Evolutionary conservation across 2,329 filamentous ascomycete genomes (phyloP), one percentile per base, ranked within the genome.

Genomic region (Keithomyces neogunnii): DNA sequence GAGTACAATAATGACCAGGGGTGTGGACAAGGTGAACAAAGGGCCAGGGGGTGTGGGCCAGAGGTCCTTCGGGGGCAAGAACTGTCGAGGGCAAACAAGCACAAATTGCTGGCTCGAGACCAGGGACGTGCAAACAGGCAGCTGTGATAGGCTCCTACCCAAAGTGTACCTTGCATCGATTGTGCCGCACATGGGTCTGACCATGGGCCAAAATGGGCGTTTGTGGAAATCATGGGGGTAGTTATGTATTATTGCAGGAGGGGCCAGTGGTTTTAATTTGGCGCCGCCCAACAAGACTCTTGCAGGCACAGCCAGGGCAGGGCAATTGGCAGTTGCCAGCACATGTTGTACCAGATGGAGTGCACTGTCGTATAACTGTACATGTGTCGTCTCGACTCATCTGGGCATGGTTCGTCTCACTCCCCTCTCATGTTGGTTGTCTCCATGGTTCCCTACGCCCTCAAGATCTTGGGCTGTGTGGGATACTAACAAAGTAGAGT

Each of bases 91-190:
- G 19, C 19, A 19, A 19, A 38, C 19, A 38, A 38, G 19, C 36
- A 38, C 36, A 38, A 1, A 35, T 43, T 50, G 31, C 32, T 32
- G 45, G 19, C 48, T 29, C 28, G 32, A 39, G 38, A 29, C 38
- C 33, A 35, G 11, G 33, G 33, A 35, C 33, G 33, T 11, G 26
- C 36, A 48, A 38, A 40, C 28, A 32, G 8, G 32, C 36, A n/a
- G 5, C 6, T 36, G 9, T 48, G 28, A 51, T 48, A 45, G 50
- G 50, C 39, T 3, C 5, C 8, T 11, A 1, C 33, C 4, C 8
- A 10, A 44, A 48, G 51, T 48, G 51, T 53, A 40, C 51, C 51
- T 53, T 50, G 51, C 51, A 53, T 47, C 51, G 40, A 35, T 33
- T 31, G 29, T 8, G 48, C 39, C 32, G 44, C 36, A 35, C 33